Evolutionary conservation across 2,329 filamentous ascomycete species (phyloP), one percentile per base, ranked within the genome.

Genomic region (Cadophora malorum): DNA sequence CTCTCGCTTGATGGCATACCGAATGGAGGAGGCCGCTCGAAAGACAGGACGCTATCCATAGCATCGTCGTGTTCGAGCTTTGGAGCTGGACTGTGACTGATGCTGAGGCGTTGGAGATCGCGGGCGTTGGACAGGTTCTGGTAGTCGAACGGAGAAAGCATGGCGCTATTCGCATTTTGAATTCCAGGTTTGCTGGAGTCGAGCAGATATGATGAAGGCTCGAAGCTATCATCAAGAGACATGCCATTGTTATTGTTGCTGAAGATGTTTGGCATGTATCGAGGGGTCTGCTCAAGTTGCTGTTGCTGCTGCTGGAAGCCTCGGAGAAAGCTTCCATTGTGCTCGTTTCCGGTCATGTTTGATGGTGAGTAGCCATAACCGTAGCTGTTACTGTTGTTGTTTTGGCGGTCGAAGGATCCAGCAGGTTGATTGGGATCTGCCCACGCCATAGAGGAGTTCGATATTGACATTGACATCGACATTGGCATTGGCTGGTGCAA

Each of bases 371-470:
- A 73, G n/a, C 60, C 67, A 59, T 75, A 74, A 49, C n/a, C 45
- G 55, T 72, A 74, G 55, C 67, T 59, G 33, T 21, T 58, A 23
- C 25, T 63, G 41, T 63, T 71, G 52, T 33, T 59, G 31, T 64
- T 73, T 56, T 67, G 64, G 21, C 71, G 65, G 31, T 74, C 68
- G 62, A 71, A 71, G 25, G 55, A 53, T 61, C 66, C 31, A 19
- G 70, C 38, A 12, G 64, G 21, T 12, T 69, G 68, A 64, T 50
- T 65, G 33, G 67, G 70, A 25, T 68, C 63, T 60, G 62, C 53
- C 73, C 74, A 76, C 12, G 62, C 16, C 6, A 67, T 61, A 16
- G 69, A 50, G 50, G 68, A n/a, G 66, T 74, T 71, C 52, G 72
- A 66, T 65, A 71, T 67, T 10, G 64, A 55, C 68, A 73, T 52